Evolutionary conservation across 106 monocot genomes (phyloP), one percentile per base, ranked within the genome.

Genomic region (Dendrobium huoshanense): DNA sequence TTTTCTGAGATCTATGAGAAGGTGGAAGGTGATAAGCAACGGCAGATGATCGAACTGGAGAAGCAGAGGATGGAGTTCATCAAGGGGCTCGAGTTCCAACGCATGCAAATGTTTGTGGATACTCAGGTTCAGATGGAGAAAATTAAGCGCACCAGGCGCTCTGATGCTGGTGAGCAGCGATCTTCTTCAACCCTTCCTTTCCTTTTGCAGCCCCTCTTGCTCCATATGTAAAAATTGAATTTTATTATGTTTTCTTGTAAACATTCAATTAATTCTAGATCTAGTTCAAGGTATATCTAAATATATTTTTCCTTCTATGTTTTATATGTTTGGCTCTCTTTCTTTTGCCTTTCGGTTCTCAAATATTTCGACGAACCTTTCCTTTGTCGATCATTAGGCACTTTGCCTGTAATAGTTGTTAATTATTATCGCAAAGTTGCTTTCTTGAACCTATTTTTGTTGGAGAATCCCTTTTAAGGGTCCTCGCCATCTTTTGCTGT

Each of bases 21-120:
- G 73, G 91, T 99, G 78, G 98, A 95, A 83, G 75, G 67, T 42
- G 84, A 84, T 25, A 95, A 93, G 83, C 91, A 93, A 83, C 33
- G 81, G 75, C 92, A 99, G 75, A 84, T 95, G 88, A 80, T 93
- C 76, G 91, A 99, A 64, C 81, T 99, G 82, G 98, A 99, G 88
- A 92, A 85, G 91, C 95, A 99, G 88, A 58, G 88, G 81, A 99
- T 99, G 95, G 92, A 99, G 83, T 92, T 96, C 56, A 79, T 88
- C 33, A 94, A 94, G 85, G 87, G 84, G 56, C 85, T 96, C 20
- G 96, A 96, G 80, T 85, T 90, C 80, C 91, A 94, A 80, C 59
- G 94, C 80, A 96, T 96, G 94, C 93, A 95, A 85, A 86, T 89
- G 55, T 88, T 93, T 64, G 89, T 91, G 43, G 95, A 95, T 48